Conservation (phyloP, 441 rosid species). For the Syzygium malaccense region DNA sequence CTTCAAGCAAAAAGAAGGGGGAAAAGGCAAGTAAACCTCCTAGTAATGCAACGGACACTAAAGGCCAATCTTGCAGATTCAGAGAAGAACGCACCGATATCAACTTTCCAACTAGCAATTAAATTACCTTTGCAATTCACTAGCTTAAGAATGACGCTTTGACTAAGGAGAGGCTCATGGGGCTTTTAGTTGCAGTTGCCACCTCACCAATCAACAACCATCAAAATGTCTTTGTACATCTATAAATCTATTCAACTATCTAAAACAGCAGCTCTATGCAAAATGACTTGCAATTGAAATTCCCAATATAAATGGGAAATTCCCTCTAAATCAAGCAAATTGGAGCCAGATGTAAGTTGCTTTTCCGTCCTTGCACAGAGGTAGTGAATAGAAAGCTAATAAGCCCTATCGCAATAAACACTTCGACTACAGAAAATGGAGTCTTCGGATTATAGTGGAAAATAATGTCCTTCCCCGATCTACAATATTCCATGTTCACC, state of each 20-base stretch:
- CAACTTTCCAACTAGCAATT: neutral
- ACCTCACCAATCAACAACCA: neutral
- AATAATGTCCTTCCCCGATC: neutral
- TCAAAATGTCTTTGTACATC: neutral
- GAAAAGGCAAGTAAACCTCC: neutral
- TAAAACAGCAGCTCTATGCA: neutral
- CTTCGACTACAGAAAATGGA: neutral
- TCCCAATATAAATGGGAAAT: neutral
- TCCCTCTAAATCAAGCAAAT: neutral
- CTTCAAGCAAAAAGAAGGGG: neutral
- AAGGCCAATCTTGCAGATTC: neutral
- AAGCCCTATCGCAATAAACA: neutral
- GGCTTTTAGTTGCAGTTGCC: neutral
- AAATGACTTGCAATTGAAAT: neutral
- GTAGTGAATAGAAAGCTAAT: neutral
- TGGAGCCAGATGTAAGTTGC: neutral
- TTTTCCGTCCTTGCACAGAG: neutral
- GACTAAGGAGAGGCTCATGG: neutral
- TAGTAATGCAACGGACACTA: neutral
- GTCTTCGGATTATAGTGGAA: neutral
- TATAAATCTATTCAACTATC: neutral
- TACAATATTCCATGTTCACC: neutral
- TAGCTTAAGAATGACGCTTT: neutral
- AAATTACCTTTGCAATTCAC: neutral
- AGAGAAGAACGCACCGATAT: neutral